Conservation (phyloP, 192 early-diverging fungal genomes). For the Entomortierella chlamydospora region DNA sequence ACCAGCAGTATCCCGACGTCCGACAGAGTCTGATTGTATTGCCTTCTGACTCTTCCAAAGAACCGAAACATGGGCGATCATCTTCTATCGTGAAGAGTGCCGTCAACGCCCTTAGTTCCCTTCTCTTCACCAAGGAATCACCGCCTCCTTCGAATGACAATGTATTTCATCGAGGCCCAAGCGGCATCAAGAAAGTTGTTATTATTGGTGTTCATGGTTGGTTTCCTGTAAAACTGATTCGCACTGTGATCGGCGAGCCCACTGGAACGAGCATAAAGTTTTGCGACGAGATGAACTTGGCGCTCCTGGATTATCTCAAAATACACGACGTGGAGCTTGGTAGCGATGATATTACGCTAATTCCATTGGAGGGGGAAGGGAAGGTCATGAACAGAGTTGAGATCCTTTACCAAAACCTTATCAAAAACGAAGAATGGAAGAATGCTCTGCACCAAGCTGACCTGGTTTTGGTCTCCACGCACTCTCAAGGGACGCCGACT, state of each 20-base stretch:
- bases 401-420: conserved; percentile 80
- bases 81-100: conserved; percentile 46
- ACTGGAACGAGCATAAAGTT: conserved; percentile 93
- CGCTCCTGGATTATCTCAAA: conserved; percentile 66
- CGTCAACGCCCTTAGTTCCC: conserved; percentile 24
- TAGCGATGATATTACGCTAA: conserved; percentile 67
- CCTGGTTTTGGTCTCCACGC: conserved; percentile 89
- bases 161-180: conserved; percentile 10
- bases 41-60: neutral
- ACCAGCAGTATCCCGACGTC: conserved; percentile 41
- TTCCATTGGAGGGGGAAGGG: conserved; percentile 93
- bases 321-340: conserved; percentile 62
- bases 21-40: conserved; percentile 11
- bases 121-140: conserved; percentile 60
- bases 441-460: conserved; percentile 68
- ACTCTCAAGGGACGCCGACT: conserved; percentile 95
- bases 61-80: conserved; percentile 15
- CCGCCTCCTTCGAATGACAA: conserved; percentile 4
- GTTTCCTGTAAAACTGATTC: conserved; percentile 86
- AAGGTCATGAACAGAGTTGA: conserved; percentile 90
- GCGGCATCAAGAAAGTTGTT: conserved; percentile 65
- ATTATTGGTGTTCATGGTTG: conserved; percentile 94
- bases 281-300: conserved; percentile 87
- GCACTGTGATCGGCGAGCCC: conserved; percentile 88
- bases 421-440: conserved; percentile 60